phyloP scores from a whole-genome alignment of 2,329 filamentous ascomycete genomes.

The Onygena corvina region DNA sequence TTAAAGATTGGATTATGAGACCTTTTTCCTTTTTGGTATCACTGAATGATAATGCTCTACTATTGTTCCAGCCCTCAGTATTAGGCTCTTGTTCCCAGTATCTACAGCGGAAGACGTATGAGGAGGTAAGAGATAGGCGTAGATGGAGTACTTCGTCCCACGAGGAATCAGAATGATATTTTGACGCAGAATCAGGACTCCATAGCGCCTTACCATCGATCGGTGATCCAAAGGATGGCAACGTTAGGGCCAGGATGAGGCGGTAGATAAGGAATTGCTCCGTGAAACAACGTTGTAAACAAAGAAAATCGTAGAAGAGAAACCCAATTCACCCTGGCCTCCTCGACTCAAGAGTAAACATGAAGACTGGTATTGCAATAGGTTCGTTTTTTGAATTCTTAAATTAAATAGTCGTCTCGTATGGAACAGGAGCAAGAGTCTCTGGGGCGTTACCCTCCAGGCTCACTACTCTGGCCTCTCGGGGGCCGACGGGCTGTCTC shows the following conservation, averaged over 20 bases:
- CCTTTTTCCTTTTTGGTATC: neutral
- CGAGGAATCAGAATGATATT: neutral
- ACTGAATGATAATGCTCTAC: too few relatives aligned
- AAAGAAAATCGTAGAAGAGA: slow-evolving; percentile 3
- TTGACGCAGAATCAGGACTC: neutral
- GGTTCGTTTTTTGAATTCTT: slow-evolving; percentile 6
- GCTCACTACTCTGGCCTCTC: slow-evolving; percentile 67
- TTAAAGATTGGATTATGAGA: neutral
- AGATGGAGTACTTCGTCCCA: neutral
- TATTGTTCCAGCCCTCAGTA: too few relatives aligned
- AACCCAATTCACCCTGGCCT: neutral
- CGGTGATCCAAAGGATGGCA: neutral
- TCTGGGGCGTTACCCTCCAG: slow-evolving; percentile 74
- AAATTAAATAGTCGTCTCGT: slow-evolving; percentile 91
- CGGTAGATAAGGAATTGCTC: neutral
- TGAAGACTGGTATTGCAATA: slow-evolving; percentile 6
- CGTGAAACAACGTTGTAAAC: neutral
- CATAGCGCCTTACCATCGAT: neutral
- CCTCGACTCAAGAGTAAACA: neutral
- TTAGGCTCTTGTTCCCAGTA: too few relatives aligned
- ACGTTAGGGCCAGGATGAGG: neutral
- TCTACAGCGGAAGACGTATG: too few relatives aligned
- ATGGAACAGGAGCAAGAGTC: slow-evolving; percentile 81
- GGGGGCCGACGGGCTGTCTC: slow-evolving; percentile 70
- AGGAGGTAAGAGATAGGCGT: too few relatives aligned